phyloP scores from a whole-genome alignment of 495 filamentous ascomycete genomes.

The Tuber calosporum region DNA sequence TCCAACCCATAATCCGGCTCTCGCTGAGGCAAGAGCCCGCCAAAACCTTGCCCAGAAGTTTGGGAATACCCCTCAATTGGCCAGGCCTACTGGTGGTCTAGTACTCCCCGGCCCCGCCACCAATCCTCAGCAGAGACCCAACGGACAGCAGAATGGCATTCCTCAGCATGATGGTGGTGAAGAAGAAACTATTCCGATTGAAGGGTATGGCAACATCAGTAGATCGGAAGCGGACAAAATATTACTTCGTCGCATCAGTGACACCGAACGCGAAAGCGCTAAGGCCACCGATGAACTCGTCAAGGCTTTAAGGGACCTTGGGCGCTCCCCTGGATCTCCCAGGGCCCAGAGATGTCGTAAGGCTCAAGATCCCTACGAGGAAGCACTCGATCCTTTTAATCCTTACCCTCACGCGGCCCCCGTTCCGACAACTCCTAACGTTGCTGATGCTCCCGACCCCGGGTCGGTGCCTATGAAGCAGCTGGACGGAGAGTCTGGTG shows the following conservation, averaged over 20 bases:
- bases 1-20: slow-evolving; percentile 40
- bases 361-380: slow-evolving; percentile 37
- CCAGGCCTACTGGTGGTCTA: slow-evolving; percentile 32
- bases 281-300: slow-evolving; percentile 37
- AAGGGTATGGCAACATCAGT: slow-evolving; percentile 42
- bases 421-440: background rate
- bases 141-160: slow-evolving; percentile 44
- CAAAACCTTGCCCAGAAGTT: slow-evolving; percentile 54
- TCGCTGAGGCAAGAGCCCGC: slow-evolving; percentile 43
- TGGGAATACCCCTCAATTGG: slow-evolving; percentile 41
- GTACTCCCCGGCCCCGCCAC: slow-evolving; percentile 29
- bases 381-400: slow-evolving; percentile 32
- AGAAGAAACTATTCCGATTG: slow-evolving; percentile 49
- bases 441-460: background rate
- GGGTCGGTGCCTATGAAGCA: slow-evolving; percentile 44
- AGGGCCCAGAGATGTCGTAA: slow-evolving; percentile 41
- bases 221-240: slow-evolving; percentile 36
- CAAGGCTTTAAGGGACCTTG: slow-evolving; percentile 42
- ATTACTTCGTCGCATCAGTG: slow-evolving; percentile 33
- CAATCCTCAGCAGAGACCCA: slow-evolving; percentile 43
- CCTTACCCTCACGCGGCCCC: slow-evolving; percentile 39
- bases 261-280: slow-evolving; percentile 36
- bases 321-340: slow-evolving; percentile 39
- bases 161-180: slow-evolving; percentile 67
- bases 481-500: slow-evolving; percentile 57